Conservation (phyloP, 1,284 basidiomycete genomes). For the Melampsora larici-populina region DNA sequence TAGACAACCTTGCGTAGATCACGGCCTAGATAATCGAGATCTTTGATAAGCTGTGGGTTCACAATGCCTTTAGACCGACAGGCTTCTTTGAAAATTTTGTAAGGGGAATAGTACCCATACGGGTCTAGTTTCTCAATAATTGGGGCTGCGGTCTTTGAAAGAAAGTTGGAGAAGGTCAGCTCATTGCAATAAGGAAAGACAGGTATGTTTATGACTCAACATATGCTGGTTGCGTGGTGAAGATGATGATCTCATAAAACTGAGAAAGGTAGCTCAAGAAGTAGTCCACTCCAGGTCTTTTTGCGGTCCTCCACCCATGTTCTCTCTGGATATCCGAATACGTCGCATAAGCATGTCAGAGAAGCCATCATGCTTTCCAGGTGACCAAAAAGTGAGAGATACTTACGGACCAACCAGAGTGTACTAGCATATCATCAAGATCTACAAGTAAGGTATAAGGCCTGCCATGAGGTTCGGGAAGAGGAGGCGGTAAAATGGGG, state of each 20-base stretch:
- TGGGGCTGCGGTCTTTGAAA: slow-evolving; percentile 74
- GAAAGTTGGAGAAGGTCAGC: background rate
- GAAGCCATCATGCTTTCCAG: background rate
- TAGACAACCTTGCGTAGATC: slow-evolving; percentile 85
- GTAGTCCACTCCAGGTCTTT: slow-evolving; percentile 91
- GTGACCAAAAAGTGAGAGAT: background rate
- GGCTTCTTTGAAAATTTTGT: slow-evolving; percentile 81
- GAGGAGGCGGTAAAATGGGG: slow-evolving; percentile 81
- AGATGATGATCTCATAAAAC: slow-evolving; percentile 96
- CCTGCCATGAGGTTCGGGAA: slow-evolving; percentile 77
- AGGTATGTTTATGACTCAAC: slow-evolving; percentile 58
- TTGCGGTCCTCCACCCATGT: slow-evolving; percentile 57
- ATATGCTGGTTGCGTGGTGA: slow-evolving; percentile 85
- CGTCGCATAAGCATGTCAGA: background rate
- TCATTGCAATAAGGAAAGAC: background rate
- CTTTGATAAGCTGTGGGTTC: slow-evolving; percentile 58
- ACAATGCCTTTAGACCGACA: slow-evolving; percentile 50
- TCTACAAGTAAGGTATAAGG: slow-evolving; percentile 90
- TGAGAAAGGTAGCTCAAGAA: slow-evolving; percentile 94
- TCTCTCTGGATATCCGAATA: slow-evolving; percentile 48
- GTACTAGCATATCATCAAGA: slow-evolving; percentile 85
- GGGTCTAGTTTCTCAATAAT: slow-evolving; percentile 92
- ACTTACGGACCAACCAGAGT: slow-evolving; percentile 89
- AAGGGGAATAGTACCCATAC: slow-evolving; percentile 81
- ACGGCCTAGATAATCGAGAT: slow-evolving; percentile 86